A percentile compares a stretch with the other conserved stretches of the same genome.
Evolutionary conservation across 2,329 filamentous ascomycete species (phyloP).

Genomic region (Diaporthe aspalathi): DNA sequence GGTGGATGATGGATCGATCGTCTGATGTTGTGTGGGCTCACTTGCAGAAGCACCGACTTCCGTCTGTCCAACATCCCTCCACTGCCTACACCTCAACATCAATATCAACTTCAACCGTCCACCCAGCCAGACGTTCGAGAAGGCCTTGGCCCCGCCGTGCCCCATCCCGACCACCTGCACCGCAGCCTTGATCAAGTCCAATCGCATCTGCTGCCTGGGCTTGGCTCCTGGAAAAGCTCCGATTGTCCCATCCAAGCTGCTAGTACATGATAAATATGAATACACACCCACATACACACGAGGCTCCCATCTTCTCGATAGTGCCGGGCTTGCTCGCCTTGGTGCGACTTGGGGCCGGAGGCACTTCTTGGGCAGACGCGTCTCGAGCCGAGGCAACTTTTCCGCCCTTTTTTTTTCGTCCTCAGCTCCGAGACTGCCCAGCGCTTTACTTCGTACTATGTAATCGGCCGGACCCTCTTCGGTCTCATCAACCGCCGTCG

Average conservation of each 20-base stretch:
- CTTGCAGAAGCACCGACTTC: background rate
- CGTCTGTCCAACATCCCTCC: background rate
- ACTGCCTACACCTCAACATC: background rate
- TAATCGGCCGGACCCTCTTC: background rate
- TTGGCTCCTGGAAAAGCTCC: conserved; percentile 20
- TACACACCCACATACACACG: background rate
- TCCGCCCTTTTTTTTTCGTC: background rate
- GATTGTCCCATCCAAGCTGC: background rate
- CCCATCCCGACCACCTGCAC: background rate
- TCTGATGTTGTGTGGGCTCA: background rate
- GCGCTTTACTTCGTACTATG: too few relatives aligned
- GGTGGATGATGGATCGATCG: background rate
- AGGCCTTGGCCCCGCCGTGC: conserved; percentile 16
- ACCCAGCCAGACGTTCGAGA: conserved; percentile 5
- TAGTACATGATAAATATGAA: background rate
- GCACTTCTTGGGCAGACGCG: background rate
- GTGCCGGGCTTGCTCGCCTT: background rate
- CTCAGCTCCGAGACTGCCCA: background rate
- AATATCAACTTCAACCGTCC: background rate
- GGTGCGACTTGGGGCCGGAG: conserved; percentile 3
- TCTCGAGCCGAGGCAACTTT: conserved; percentile 17
- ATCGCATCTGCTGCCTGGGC: conserved; percentile 20
- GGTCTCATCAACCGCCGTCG: background rate
- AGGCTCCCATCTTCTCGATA: background rate
- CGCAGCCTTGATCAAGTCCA: conserved; percentile 13